Conservation (phyloP, 805 yeast genomes). For the Kazachstania martiniae region DNA sequence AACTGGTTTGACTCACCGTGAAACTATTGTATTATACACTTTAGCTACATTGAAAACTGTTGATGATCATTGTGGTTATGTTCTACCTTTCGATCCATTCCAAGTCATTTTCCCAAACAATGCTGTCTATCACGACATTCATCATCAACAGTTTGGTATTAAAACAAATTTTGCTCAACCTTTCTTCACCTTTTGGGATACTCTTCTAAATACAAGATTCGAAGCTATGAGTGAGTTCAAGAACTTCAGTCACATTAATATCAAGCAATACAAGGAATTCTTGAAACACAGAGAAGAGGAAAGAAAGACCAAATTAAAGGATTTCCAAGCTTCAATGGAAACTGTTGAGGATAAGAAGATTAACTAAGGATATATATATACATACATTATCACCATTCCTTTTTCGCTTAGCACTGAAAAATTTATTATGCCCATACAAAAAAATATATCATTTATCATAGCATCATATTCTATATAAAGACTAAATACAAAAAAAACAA, state of each 20-base stretch:
- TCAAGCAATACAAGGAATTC: slow-evolving; percentile 54
- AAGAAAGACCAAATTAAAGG: slow-evolving; percentile 14
- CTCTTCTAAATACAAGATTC: slow-evolving; percentile 58
- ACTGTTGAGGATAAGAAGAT: slow-evolving; percentile 1
- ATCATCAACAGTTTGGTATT: slow-evolving; percentile 93
- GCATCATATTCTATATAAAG: no score
- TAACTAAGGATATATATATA: no score
- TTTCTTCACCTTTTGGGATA: slow-evolving; percentile 91
- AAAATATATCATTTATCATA: background rate
- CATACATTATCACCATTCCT: background rate
- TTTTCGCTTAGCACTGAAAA: background rate
- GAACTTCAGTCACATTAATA: slow-evolving; percentile 49
- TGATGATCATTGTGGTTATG: slow-evolving; percentile 98
- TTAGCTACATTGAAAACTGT: slow-evolving; percentile 94
- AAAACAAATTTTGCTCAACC: slow-evolving; percentile 93
- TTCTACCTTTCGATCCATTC: slow-evolving; percentile 83
- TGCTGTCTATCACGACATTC: slow-evolving; percentile 93
- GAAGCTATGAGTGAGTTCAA: slow-evolving; percentile 27
- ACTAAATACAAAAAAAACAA: background rate
- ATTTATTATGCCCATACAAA: background rate
- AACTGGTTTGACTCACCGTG: slow-evolving; percentile 63
- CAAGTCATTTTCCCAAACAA: slow-evolving; percentile 89
- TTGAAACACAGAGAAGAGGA: slow-evolving; percentile 29
- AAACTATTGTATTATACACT: slow-evolving; percentile 60
- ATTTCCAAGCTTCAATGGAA: slow-evolving; percentile 4